phyloP scores from a whole-genome alignment of 163 green algal species.

The Scenedesmus sp. region DNA sequence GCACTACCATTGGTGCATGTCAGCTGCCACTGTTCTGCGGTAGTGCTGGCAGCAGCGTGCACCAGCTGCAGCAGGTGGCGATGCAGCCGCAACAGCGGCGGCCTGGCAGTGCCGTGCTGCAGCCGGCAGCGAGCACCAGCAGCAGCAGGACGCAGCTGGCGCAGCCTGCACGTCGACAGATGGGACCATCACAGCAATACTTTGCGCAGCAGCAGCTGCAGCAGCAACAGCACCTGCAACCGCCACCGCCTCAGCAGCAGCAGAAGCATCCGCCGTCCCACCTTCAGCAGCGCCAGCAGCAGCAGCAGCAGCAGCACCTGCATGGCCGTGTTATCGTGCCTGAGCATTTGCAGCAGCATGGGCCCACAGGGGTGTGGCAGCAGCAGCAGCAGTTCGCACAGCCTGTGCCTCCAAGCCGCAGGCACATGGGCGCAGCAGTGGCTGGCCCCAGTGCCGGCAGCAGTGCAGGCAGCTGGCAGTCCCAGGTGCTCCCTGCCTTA shows the following conservation, averaged over 20 bases:
- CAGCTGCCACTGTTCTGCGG: slow-evolving; percentile 33
- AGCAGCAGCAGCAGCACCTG: background rate
- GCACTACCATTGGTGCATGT: background rate
- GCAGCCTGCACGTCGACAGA: background rate
- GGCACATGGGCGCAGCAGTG: background rate
- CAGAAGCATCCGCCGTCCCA: no score
- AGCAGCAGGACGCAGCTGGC: slow-evolving; percentile 4
- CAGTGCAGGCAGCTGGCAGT: background rate
- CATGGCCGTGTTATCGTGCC: background rate
- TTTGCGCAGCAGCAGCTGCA: background rate
- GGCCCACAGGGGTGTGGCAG: background rate
- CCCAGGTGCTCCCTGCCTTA: background rate
- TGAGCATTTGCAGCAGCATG: background rate
- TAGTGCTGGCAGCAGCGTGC: background rate
- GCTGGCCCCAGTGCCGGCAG: background rate
- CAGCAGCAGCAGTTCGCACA: background rate
- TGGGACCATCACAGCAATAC: background rate
- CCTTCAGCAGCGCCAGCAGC: background rate
- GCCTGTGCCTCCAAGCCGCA: no score
- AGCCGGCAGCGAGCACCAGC: background rate
- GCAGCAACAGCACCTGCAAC: background rate
- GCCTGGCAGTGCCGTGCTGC: background rate
- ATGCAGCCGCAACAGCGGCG: slow-evolving; percentile 17
- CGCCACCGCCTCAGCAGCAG: background rate
- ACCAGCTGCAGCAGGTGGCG: background rate